Percentiles rank a stretch among this genome's conserved stretches.
Evolutionary conservation across 2,329 filamentous ascomycete genomes (phyloP).

Genomic region (Taxawa tesnikishii): DNA sequence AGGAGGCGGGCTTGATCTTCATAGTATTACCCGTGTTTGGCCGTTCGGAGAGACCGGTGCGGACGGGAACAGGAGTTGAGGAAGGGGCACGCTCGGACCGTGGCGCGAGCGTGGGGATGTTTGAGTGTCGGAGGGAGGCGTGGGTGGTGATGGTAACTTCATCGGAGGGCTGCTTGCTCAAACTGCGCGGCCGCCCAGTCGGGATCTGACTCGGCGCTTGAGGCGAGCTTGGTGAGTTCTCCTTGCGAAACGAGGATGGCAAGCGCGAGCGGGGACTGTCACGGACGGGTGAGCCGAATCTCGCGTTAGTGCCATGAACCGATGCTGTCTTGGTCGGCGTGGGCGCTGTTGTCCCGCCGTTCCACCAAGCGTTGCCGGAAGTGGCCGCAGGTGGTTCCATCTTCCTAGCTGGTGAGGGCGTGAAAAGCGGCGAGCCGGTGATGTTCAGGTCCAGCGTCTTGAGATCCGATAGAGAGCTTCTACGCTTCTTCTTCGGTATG

Average conservation of each 20-base stretch:
- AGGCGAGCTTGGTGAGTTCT: constrained; percentile 25
- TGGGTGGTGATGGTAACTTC: constrained; percentile 24
- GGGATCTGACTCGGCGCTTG: constrained; percentile 11
- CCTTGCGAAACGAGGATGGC: constrained; percentile 27
- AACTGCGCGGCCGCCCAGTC: constrained; percentile 16
- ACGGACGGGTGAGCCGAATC: constrained; percentile 25
- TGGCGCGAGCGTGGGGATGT: constrained; percentile 34
- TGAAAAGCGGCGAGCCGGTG: constrained; percentile 6
- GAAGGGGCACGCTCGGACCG: constrained; percentile 17
- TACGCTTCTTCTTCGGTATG: constrained; percentile 61
- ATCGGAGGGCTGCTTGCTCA: constrained; percentile 13
- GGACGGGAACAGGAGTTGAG: constrained; percentile 27
- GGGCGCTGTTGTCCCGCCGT: constrained; percentile 2
- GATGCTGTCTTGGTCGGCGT: constrained; percentile 2
- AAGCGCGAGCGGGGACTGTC: constrained; percentile 19
- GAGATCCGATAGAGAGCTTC: constrained; percentile 85
- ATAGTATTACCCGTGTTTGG: constrained; percentile 38
- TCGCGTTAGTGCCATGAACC: constrained; percentile 1
- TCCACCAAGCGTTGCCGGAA: too few species aligned
- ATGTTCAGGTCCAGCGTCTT: constrained; percentile 47
- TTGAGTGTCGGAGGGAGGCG: constrained; percentile 19
- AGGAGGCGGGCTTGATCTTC: constrained; percentile 51
- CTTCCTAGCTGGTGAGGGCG: constrained; percentile 3
- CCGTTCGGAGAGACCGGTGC: constrained; percentile 38
- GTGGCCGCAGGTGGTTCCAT: neutral